Evolutionary conservation across 2,329 filamentous ascomycete genomes (phyloP), one percentile per base, ranked within the genome.

Genomic region (Trichoderma sp.): DNA sequence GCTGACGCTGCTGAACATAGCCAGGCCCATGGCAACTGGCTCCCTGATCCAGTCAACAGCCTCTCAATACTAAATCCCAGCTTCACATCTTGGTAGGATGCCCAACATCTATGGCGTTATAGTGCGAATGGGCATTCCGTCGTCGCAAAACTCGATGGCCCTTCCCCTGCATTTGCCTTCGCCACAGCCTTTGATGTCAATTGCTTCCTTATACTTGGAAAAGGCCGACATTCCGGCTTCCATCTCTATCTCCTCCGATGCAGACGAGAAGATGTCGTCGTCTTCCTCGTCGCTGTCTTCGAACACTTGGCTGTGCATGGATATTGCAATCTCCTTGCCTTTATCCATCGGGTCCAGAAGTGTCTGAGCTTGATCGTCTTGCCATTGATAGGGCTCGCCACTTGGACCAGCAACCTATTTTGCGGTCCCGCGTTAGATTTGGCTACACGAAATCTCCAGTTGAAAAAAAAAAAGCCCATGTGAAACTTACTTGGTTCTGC

Each of bases 261-360:
- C 32, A 5, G 54, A 53, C 10, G 61, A 65, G 3, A 42, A 34
- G 19, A 48, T 22, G n/a, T 57, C 42, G 27, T 65, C 61, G n/a
- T 64, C n/a, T n/a, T n/a, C n/a, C n/a, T n/a, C 61, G 5, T 65
- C 61, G 52, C 61, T 65, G 27, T 56, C 50, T 3, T 65, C 61
- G 17, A 65, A 65, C 15, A 65, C 61, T 27, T 65, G 61, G 37
- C 61, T 65, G 9, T 57, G n/a, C 34, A 65, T 19, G n/a, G 61
- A 65, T 10, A 37, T 17, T 1, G 45, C 42, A 15, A 29, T 34
- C 19, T 34, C 48, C 5, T 63, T 59, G 56, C 35, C 37, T 5
- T 59, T 52, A 22, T 15, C 52, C 29, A 19, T 32, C n/a, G n/a
- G 52, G 15, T 56, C 8, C 6, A 45, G 39, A 27, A 57, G 59